phyloP scores from a whole-genome alignment of 2,329 filamentous ascomycete genomes.

The Fusarium sp. region DNA sequence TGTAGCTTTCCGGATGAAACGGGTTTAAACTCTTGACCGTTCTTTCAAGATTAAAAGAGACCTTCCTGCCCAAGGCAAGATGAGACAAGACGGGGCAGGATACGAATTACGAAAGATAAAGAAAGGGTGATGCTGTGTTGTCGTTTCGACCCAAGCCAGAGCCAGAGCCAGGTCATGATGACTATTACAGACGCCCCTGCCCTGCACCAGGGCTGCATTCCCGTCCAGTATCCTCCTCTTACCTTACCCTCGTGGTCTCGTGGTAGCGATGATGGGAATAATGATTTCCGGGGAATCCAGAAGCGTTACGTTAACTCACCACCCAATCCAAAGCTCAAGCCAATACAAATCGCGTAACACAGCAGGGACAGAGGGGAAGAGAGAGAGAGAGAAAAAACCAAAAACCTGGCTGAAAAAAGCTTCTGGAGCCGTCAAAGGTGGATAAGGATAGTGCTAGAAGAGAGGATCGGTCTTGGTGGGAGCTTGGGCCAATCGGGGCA shows the following conservation, averaged over 20 bases:
- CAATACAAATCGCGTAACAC: slow-evolving; percentile 24
- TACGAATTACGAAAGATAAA: slow-evolving; percentile 32
- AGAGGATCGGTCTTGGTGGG: slow-evolving; percentile 25
- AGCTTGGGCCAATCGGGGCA: slow-evolving; percentile 46
- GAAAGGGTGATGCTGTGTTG: slow-evolving; percentile 28
- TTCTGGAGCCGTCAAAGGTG: slow-evolving; percentile 37
- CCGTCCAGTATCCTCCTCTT: slow-evolving; percentile 15
- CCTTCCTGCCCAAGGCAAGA: slow-evolving; percentile 8
- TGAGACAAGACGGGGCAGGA: slow-evolving; percentile 15
- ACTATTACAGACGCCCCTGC: slow-evolving; percentile 37
- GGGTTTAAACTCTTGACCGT: slow-evolving; percentile 33
- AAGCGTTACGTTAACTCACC: slow-evolving; percentile 40
- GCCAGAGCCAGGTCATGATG: slow-evolving; percentile 13
- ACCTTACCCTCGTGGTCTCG: slow-evolving; percentile 34
- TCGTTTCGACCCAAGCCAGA: slow-evolving; percentile 34
- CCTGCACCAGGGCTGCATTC: slow-evolving; percentile 36
- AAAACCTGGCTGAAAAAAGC: slow-evolving; percentile 26
- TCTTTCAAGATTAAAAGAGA: slow-evolving; percentile 31
- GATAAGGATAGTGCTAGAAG: slow-evolving; percentile 4
- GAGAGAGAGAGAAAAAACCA: not conserved
- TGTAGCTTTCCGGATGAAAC: slow-evolving; percentile 35
- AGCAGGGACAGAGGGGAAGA: slow-evolving; percentile 6
- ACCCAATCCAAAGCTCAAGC: slow-evolving; percentile 32
- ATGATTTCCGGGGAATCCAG: slow-evolving; percentile 14
- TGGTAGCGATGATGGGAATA: slow-evolving; percentile 12